A percentile compares a stretch with the other conserved stretches of the same genome.
These are phyloP conservation scores for Hymenoscyphus albidus DNA, from an alignment of 2,329 filamentous ascomycete genomes.

Conservation along the genomic window DNA sequence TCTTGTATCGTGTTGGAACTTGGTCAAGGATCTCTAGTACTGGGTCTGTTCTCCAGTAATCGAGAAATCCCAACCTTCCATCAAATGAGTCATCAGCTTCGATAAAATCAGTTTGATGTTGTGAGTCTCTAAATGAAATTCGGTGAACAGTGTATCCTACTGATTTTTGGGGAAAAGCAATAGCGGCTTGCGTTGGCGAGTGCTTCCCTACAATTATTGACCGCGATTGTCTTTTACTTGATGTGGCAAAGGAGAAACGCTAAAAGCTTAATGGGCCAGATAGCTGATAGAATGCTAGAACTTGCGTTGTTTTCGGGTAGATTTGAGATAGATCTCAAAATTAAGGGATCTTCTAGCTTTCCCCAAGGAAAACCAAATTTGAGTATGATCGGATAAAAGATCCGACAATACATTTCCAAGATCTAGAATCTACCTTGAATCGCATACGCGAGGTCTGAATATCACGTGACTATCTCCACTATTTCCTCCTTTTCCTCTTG, in stretches of 20 bases:
- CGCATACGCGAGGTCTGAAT: background rate
- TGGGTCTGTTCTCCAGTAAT: constrained; percentile 23
- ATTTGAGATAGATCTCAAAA: too few relatives aligned
- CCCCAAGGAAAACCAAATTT: background rate
- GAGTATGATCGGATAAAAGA: background rate
- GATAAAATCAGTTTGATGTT: constrained; percentile 19
- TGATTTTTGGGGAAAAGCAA: constrained; percentile 3
- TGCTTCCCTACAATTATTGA: constrained; percentile 10
- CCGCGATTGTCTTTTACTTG: constrained; percentile 5
- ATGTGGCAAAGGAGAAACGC: constrained; percentile 12
- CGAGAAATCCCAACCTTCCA: constrained; percentile 21
- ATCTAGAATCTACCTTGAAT: background rate
- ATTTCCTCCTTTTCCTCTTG: background rate
- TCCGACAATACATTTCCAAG: background rate
- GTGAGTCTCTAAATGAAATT: constrained; percentile 8
- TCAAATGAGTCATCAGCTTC: constrained; percentile 24
- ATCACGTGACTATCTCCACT: background rate
- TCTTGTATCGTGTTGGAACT: constrained; percentile 22
- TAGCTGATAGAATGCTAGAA: background rate
- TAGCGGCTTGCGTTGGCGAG: constrained; percentile 14
- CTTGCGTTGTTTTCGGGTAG: background rate
- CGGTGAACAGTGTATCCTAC: background rate
- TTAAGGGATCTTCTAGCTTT: too few relatives aligned
- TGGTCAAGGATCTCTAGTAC: constrained; percentile 24
- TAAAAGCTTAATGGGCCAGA: constrained; percentile 7